Evolutionary conservation across 2,329 filamentous ascomycete genomes (phyloP).

Genomic region (Lithohypha guttulata): DNA sequence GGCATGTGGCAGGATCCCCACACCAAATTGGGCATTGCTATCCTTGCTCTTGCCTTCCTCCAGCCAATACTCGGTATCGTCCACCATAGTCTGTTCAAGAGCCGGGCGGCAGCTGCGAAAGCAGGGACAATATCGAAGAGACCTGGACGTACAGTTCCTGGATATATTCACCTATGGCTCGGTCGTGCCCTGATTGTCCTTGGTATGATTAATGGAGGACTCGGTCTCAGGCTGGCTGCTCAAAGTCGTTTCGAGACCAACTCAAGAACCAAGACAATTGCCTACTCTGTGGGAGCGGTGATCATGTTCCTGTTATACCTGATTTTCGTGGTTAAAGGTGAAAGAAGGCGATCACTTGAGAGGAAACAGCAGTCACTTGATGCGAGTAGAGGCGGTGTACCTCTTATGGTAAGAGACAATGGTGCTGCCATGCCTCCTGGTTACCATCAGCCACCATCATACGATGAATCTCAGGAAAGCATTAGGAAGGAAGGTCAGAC

Average conservation of each 20-base stretch:
- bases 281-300: constrained; percentile 41
- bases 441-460: constrained; percentile 4
- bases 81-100: constrained; percentile 24
- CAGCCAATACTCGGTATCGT: constrained; percentile 25
- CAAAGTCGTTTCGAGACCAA: constrained; percentile 25
- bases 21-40: constrained; percentile 23
- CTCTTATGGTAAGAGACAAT: neutral
- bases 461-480: constrained; percentile 9
- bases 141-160: constrained; percentile 16
- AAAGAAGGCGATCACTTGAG: constrained; percentile 12
- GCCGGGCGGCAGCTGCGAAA: constrained; percentile 10
- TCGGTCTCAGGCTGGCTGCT: constrained; percentile 41
- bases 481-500: constrained; percentile 9
- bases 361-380: neutral
- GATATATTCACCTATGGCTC: constrained; percentile 42
- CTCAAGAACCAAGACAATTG: constrained; percentile 31
- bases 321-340: constrained; percentile 19
- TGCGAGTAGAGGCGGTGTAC: neutral
- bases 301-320: constrained; percentile 37
- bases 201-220: constrained; percentile 47
- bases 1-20: constrained; percentile 23
- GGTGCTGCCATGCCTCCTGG: neutral
- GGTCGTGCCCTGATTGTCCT: constrained; percentile 41
- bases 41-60: constrained; percentile 23
- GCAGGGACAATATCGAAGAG: constrained; percentile 13